Percentiles rank a stretch among this genome's conserved stretches.
phyloP scores from a whole-genome alignment of 352 stramenopile species.

The Phytophthora brassicae region DNA sequence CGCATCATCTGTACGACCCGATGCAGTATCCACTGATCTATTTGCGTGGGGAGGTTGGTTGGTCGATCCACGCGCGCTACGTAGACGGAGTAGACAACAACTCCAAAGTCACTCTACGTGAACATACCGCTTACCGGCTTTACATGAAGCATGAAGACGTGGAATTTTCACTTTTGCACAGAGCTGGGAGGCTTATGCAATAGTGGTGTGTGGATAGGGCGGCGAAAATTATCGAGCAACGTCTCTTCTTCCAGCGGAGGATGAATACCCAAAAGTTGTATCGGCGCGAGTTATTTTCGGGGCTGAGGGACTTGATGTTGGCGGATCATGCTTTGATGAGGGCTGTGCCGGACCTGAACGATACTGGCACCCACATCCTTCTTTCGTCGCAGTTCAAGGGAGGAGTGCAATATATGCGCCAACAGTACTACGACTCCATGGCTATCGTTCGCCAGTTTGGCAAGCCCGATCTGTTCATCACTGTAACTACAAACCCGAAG shows the following conservation, averaged over 20 bases:
- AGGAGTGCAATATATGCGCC: conserved; percentile 13
- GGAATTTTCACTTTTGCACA: not conserved
- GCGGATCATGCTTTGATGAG: not conserved
- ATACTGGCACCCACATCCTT: conserved; percentile 4
- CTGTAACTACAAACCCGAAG: conserved; percentile 45
- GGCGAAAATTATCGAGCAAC: conserved; percentile 2
- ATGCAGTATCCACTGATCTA: not conserved
- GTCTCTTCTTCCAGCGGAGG: not conserved
- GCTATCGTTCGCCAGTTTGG: conserved; percentile 41
- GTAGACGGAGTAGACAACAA: not conserved
- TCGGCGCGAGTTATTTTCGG: not conserved
- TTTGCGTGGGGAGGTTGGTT: not conserved
- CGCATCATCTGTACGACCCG: not conserved
- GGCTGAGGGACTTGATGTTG: not conserved
- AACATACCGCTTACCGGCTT: conserved; percentile 1
- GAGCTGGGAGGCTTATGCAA: not conserved
- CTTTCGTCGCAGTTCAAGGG: not conserved
- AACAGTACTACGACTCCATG: conserved; percentile 40
- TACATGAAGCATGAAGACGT: not conserved
- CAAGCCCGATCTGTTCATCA: conserved; percentile 53
- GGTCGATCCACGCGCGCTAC: not conserved
- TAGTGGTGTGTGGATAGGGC: conserved; percentile 4
- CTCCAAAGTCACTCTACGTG: not conserved
- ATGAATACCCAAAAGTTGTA: not conserved
- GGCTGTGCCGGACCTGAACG: not conserved